These are phyloP conservation scores for Phyllosticta citribraziliensis DNA, from an alignment of 2,329 filamentous ascomycete genomes.

Conservation along the genomic window DNA sequence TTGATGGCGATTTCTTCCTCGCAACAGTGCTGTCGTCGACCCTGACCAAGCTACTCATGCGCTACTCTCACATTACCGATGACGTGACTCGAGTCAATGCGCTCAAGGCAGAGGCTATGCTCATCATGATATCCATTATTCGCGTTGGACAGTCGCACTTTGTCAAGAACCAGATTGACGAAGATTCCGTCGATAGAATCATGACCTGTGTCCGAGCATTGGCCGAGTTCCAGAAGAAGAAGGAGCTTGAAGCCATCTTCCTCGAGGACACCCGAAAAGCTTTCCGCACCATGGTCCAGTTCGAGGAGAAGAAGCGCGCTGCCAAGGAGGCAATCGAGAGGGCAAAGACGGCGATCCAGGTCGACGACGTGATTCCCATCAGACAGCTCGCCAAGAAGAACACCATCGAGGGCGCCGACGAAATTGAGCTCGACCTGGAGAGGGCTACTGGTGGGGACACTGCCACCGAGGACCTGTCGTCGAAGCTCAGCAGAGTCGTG, in stretches of 20 bases:
- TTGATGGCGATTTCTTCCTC: conserved; percentile 95
- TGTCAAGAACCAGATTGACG: conserved; percentile 92
- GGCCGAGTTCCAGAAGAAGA: conserved; percentile 79
- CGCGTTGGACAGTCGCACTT: conserved; percentile 98
- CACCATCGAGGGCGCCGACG: conserved; percentile 66
- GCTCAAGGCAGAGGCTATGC: conserved; percentile 90
- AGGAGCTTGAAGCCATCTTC: conserved; percentile 86
- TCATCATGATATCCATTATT: conserved; percentile 99
- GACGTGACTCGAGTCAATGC: conserved; percentile 85
- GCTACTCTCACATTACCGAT: conserved; percentile 83
- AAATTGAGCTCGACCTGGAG: conserved; percentile 82
- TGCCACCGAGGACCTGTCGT: conserved; percentile 73
- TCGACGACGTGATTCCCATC: conserved; percentile 90
- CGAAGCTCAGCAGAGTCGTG: conserved; percentile 90
- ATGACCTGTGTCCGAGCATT: conserved; percentile 95
- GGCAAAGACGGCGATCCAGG: conserved; percentile 86
- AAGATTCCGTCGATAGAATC: conserved; percentile 95
- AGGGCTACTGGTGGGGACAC: conserved; percentile 88
- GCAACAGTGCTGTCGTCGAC: conserved; percentile 92
- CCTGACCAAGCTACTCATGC: conserved; percentile 95
- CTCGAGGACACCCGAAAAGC: conserved; percentile 90
- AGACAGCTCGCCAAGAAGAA: conserved; percentile 92
- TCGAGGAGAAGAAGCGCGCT: conserved; percentile 95
- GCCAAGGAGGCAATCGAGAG: conserved; percentile 88
- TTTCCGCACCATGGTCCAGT: conserved; percentile 93